Conservation (phyloP, 192 early-diverging fungal genomes). For the Coemansia sp. region DNA sequence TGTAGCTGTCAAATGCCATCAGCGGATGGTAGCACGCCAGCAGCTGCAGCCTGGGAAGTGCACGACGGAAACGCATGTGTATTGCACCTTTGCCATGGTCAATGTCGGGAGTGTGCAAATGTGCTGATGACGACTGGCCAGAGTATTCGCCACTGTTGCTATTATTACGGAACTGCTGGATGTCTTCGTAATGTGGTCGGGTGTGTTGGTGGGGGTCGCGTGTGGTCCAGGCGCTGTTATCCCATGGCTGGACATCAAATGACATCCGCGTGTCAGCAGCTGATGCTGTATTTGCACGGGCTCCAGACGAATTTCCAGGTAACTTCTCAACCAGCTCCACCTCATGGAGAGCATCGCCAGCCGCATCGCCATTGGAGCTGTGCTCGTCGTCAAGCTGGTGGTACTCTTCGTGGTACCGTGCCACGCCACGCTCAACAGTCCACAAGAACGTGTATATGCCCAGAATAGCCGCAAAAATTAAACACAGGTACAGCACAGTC, state of each 20-base stretch:
- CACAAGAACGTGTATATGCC: slow-evolving; percentile 61
- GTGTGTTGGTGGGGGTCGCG: no score
- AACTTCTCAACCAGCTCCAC: not conserved
- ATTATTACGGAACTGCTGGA: no score
- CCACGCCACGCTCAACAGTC: slow-evolving; percentile 53
- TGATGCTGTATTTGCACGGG: no score
- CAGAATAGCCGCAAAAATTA: slow-evolving; percentile 56
- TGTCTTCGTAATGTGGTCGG: no score
- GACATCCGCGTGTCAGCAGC: no score
- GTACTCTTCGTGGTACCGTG: not conserved
- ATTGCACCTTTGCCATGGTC: not conserved
- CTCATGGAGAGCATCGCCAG: not conserved
- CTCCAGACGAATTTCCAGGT: no score
- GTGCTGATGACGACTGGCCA: not conserved
- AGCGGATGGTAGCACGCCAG: slow-evolving; percentile 6
- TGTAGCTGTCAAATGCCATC: slow-evolving; percentile 8
- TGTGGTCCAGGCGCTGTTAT: no score
- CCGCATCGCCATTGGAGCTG: no score
- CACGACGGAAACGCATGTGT: not conserved
- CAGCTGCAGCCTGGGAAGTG: not conserved
- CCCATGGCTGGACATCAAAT: no score
- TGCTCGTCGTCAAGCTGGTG: not conserved
- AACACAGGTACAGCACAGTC: slow-evolving; percentile 64
- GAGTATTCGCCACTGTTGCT: not conserved
- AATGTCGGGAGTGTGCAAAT: not conserved